These are phyloP conservation scores for Planoprotostelium fungivorum DNA, from an alignment of 78 protist species.

Conservation along the genomic window DNA sequence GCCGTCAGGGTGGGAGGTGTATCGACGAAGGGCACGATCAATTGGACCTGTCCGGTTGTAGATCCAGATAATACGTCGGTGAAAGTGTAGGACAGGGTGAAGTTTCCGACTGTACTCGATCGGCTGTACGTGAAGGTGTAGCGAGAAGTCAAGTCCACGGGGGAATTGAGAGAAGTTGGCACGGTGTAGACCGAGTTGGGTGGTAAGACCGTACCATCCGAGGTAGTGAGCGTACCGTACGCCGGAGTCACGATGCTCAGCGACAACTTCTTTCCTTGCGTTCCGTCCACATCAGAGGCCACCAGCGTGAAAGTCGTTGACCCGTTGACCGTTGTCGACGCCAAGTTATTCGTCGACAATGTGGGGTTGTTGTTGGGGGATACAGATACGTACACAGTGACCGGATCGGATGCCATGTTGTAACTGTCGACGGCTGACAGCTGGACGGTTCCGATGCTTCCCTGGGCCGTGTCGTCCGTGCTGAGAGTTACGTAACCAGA, in stretches of 20 bases:
- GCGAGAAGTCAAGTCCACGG: background rate
- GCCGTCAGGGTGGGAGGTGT: background rate
- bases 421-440: background rate
- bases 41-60: background rate
- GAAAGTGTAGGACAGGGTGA: background rate
- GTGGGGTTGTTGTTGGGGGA: background rate
- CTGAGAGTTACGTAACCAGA: background rate
- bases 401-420: background rate
- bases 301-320: background rate
- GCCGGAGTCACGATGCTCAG: background rate
- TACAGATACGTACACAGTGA: background rate
- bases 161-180: too few species aligned
- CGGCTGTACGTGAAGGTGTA: background rate
- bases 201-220: background rate
- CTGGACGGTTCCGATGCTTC: background rate
- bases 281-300: background rate
- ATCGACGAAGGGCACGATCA: background rate
- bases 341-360: background rate
- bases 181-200: too few species aligned
- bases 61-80: background rate
- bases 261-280: background rate
- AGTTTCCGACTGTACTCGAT: background rate
- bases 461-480: background rate
- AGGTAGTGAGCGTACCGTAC: background rate
- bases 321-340: background rate